Conservation (phyloP, 345 rosid genomes). For the Melaleuca quinquenervia region DNA sequence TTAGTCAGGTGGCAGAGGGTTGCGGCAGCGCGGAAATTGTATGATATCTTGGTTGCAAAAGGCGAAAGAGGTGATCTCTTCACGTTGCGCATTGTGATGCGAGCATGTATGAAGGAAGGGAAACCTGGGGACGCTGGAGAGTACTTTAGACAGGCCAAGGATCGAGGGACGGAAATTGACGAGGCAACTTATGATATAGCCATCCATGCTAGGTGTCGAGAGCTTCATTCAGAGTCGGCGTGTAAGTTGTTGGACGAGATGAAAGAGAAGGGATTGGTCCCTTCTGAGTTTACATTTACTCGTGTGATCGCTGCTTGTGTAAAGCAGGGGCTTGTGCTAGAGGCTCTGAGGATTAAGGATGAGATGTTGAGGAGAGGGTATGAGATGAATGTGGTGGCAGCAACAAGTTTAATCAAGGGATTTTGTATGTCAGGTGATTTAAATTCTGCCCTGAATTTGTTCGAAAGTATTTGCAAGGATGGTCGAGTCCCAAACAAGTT, state of each 20-base stretch:
- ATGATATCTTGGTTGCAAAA: constrained; percentile 29
- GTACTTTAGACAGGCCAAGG: constrained; percentile 28
- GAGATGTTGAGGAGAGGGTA: constrained; percentile 62
- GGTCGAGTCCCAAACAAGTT: constrained; percentile 52
- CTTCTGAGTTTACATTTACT: constrained; percentile 33
- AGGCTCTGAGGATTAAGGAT: constrained; percentile 61
- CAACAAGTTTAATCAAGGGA: constrained; percentile 60
- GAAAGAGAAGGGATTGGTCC: constrained; percentile 37
- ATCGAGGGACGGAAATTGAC: constrained; percentile 43
- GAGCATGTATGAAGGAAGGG: constrained; percentile 41
- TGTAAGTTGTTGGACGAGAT: constrained; percentile 47
- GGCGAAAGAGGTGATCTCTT: constrained; percentile 36
- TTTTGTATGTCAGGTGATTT: constrained; percentile 41
- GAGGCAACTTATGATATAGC: constrained; percentile 22
- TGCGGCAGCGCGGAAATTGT: constrained; percentile 28
- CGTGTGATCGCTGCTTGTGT: constrained; percentile 43
- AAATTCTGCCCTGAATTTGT: constrained; percentile 45
- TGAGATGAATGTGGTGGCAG: constrained; percentile 43
- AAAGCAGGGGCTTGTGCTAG: constrained; percentile 46
- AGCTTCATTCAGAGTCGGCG: constrained; percentile 27
- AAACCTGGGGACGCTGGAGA: constrained; percentile 36
- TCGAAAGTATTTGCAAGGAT: constrained; percentile 37
- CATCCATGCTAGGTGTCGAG: constrained; percentile 39
- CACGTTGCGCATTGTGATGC: constrained; percentile 33
- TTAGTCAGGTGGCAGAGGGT: constrained; percentile 33